Evolutionary conservation across 2,329 filamentous ascomycete genomes (phyloP).

Genomic region (Aspergillus pseudotamarii): DNA sequence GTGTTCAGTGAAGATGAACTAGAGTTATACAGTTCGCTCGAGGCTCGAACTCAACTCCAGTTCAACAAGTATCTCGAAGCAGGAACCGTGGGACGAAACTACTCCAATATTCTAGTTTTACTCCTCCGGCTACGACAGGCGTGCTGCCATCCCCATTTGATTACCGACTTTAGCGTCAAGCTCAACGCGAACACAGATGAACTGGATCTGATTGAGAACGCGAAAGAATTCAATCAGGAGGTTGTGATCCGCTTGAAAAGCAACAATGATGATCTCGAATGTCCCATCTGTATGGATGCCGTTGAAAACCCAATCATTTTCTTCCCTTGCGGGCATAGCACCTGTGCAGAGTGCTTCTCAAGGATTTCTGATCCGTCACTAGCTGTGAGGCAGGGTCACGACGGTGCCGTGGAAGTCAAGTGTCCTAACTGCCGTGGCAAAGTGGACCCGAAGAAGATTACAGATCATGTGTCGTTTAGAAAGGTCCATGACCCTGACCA

Average conservation of each 20-base stretch:
- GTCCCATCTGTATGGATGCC: conserved; percentile 79
- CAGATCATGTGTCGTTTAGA: conserved; percentile 74
- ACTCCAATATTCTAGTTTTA: conserved; percentile 78
- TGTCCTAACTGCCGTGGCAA: conserved; percentile 76
- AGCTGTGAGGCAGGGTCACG: conserved; percentile 62
- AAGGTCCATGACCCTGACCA: conserved; percentile 68
- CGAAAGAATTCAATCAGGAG: conserved; percentile 59
- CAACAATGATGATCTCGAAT: conserved; percentile 68
- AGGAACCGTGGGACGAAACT: conserved; percentile 70
- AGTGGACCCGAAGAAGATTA: conserved; percentile 69
- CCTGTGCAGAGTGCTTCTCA: conserved; percentile 75
- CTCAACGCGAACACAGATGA: conserved; percentile 50
- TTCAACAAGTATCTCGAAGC: conserved; percentile 77
- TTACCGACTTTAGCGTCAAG: conserved; percentile 65
- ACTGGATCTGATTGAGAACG: conserved; percentile 63
- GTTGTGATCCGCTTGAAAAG: conserved; percentile 69
- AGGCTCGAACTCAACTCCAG: conserved; percentile 65
- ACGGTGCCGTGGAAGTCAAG: conserved; percentile 55
- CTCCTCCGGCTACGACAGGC: conserved; percentile 78
- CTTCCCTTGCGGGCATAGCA: conserved; percentile 79
- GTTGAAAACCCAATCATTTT: conserved; percentile 75
- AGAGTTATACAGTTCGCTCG: conserved; percentile 67
- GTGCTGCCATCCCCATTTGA: conserved; percentile 75
- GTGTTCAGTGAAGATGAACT: conserved; percentile 68
- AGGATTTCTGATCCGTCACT: conserved; percentile 66